Evolutionary conservation across 352 stramenopile genomes (phyloP).

Genomic region (Phytopythium cucurbitacearum): DNA sequence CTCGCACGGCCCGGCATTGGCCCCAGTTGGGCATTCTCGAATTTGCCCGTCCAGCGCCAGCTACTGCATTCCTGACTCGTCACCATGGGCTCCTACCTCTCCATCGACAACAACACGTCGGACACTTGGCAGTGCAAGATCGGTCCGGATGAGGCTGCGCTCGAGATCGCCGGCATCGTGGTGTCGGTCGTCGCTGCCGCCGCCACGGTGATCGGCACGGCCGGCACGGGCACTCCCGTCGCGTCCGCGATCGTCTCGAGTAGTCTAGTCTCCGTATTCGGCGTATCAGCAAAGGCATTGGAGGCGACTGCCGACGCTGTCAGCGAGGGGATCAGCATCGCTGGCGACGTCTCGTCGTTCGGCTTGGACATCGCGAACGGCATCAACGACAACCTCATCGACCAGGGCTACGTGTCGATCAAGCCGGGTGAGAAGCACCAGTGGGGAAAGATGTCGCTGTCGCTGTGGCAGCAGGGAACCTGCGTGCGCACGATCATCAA

Average conservation of each 20-base stretch:
- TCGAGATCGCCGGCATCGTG: constrained; percentile 27
- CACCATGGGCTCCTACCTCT: constrained; percentile 39
- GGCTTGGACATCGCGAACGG: background rate
- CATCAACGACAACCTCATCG: background rate
- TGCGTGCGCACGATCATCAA: too few relatives aligned
- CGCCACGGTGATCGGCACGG: constrained; percentile 20
- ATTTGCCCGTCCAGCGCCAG: background rate
- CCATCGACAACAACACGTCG: constrained; percentile 41
- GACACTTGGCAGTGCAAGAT: constrained; percentile 36
- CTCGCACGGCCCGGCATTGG: too few relatives aligned
- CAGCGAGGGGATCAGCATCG: background rate
- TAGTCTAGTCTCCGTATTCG: constrained; percentile 22
- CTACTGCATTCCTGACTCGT: constrained; percentile 1
- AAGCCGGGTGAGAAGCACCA: too few relatives aligned
- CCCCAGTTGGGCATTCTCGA: too few relatives aligned
- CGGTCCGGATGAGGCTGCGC: constrained; percentile 26
- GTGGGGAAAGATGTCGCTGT: too few relatives aligned
- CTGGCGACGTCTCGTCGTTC: background rate
- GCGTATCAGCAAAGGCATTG: constrained; percentile 19
- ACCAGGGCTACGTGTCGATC: background rate
- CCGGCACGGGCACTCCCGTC: constrained; percentile 18
- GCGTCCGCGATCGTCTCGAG: constrained; percentile 17
- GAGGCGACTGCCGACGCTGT: constrained; percentile 7
- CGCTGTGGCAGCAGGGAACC: too few relatives aligned
- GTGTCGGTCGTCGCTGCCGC: constrained; percentile 18